Conservation (phyloP, 2,329 filamentous ascomycete species). For the Plectosphaerella cucumerina region DNA sequence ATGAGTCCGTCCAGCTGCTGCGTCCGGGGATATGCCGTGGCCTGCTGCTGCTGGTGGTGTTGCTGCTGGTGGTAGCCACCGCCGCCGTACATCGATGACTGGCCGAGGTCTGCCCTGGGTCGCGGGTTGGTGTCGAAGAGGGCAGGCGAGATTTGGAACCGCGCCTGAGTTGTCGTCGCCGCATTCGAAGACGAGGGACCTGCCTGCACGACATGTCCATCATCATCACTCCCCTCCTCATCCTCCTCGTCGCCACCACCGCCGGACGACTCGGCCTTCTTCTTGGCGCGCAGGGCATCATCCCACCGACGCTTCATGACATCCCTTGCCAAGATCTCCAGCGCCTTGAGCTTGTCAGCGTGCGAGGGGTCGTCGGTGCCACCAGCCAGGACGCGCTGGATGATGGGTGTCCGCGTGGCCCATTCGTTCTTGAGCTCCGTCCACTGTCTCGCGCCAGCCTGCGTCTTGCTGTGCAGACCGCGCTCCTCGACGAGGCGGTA, state of each 20-base stretch:
- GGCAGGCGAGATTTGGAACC: not conserved
- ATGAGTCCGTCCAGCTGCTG: constrained; percentile 9
- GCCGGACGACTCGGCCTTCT: constrained; percentile 30
- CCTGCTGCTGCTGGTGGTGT: not conserved
- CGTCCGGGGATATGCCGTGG: not conserved
- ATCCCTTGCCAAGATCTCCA: constrained; percentile 70
- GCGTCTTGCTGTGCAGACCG: constrained; percentile 68
- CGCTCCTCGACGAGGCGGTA: constrained; percentile 61
- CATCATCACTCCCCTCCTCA: constrained; percentile 1
- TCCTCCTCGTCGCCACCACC: constrained; percentile 2
- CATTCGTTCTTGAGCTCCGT: constrained; percentile 64
- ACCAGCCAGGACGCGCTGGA: constrained; percentile 50
- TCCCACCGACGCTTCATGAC: constrained; percentile 74
- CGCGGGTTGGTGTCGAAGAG: not conserved
- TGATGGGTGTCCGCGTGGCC: constrained; percentile 53
- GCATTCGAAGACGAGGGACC: too few relatives aligned
- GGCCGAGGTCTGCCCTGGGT: not conserved
- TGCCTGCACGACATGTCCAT: too few relatives aligned
- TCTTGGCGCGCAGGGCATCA: constrained; percentile 42
- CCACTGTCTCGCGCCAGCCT: constrained; percentile 69
- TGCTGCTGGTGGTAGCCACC: not conserved
- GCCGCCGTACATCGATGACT: not conserved
- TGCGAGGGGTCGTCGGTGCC: constrained; percentile 49
- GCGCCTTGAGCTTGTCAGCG: constrained; percentile 53
- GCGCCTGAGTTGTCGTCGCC: not conserved